These are phyloP conservation scores for Ophiostoma sp. DNA, from an alignment of 2,329 filamentous ascomycete genomes.

Conservation along the genomic window DNA sequence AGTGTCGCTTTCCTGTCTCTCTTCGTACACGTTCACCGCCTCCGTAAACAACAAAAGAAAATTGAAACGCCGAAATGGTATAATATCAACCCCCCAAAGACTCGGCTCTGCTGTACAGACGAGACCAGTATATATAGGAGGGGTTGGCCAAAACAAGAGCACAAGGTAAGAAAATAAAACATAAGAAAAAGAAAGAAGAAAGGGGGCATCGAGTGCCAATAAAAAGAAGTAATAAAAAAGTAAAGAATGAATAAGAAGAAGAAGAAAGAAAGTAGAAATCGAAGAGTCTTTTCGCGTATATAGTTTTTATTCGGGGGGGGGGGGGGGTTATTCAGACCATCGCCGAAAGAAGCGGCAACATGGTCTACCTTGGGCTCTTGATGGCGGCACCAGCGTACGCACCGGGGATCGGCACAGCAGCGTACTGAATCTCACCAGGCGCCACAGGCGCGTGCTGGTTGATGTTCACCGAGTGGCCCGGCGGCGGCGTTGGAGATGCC, in stretches of 20 bases:
- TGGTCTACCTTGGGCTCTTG: slow-evolving; percentile 46
- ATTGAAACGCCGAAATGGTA: slow-evolving; percentile 26
- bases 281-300: slow-evolving; percentile 3
- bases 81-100: slow-evolving; percentile 23
- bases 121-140: slow-evolving; percentile 25
- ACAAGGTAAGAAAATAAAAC: slow-evolving; percentile 5
- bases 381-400: slow-evolving; percentile 66
- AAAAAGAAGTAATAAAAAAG: slow-evolving; percentile 24
- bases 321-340: no score
- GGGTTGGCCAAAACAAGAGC: slow-evolving; percentile 15
- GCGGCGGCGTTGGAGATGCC: slow-evolving; percentile 34
- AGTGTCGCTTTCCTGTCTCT: neutral
- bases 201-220: neutral
- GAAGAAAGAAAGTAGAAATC: neutral
- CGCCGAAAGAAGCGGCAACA: no score
- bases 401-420: slow-evolving; percentile 82
- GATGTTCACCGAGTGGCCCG: slow-evolving; percentile 44
- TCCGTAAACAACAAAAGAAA: neutral
- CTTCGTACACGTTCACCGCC: slow-evolving; percentile 6
- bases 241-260: slow-evolving; percentile 28
- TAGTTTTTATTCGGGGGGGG: no score
- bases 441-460: slow-evolving; percentile 68
- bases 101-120: slow-evolving; percentile 26
- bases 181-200: slow-evolving; percentile 21
- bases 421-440: slow-evolving; percentile 81